Conservation (phyloP, 2,329 filamentous ascomycete genomes). For the Clonostachys solani region DNA sequence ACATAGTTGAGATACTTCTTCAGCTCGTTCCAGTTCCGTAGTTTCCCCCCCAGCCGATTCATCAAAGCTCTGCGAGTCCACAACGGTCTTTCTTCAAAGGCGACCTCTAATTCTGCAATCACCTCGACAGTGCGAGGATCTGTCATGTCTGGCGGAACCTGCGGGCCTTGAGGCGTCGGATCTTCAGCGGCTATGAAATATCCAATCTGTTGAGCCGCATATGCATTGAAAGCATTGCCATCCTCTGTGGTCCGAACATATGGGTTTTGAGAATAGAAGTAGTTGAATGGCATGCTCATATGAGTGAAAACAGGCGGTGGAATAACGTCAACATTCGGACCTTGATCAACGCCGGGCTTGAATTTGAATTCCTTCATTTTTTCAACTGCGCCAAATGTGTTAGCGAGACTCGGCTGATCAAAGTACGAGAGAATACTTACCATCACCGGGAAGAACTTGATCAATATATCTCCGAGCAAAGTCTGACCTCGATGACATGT, state of each 20-base stretch:
- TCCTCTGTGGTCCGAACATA: constrained; percentile 61
- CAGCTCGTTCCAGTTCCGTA: constrained; percentile 52
- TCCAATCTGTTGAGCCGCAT: constrained; percentile 52
- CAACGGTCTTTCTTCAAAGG: constrained; percentile 72
- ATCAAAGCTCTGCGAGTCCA: constrained; percentile 82
- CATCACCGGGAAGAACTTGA: constrained; percentile 66
- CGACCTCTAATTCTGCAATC: constrained; percentile 56
- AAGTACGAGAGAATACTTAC: constrained; percentile 34
- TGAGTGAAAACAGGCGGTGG: constrained; percentile 78
- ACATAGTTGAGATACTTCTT: constrained; percentile 78
- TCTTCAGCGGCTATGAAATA: constrained; percentile 58
- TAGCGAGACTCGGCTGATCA: too few species aligned
- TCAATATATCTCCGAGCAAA: constrained; percentile 71
- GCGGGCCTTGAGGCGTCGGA: constrained; percentile 59
- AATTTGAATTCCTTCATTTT: constrained; percentile 61
- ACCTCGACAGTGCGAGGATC: constrained; percentile 60
- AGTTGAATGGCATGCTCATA: constrained; percentile 70
- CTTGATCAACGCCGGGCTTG: constrained; percentile 54
- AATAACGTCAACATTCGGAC: constrained; percentile 63
- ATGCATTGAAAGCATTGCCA: constrained; percentile 54
- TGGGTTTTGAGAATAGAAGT: constrained; percentile 82
- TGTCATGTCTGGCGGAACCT: constrained; percentile 51
- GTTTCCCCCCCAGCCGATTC: constrained; percentile 59
- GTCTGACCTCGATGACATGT: constrained; percentile 55
- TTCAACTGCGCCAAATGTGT: constrained; percentile 27